Evolutionary conservation across 805 yeast genomes (phyloP), one percentile per base, ranked within the genome.

Genomic region (Barnettozyma salicaria): DNA sequence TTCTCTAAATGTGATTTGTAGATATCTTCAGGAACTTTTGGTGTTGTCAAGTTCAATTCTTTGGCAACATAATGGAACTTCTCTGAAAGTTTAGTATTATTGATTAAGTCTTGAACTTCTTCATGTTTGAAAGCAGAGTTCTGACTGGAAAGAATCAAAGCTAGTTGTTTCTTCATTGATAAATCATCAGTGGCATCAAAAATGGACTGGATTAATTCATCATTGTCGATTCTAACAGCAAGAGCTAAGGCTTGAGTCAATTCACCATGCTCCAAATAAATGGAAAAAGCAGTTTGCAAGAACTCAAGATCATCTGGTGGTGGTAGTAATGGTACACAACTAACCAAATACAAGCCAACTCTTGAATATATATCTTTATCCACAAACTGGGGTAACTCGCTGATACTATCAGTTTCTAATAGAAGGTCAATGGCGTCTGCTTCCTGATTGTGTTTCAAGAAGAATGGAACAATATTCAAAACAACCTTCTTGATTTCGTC

Each of bases 341-440:
- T 82, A 22, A 86, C 89, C 81, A 92, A 80, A 61, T 92, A 92
- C 45, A 85, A 76, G 56, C 98, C 89, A 23, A 90, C 97, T 57
- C 99, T 77, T 37, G 78, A 78, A 54, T 70, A 89, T 4, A 95
- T 85, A 55, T 79, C 72, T 40, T 78, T 80, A 58, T 92, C 97
- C 36, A 89, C 94, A 57, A 74, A 86, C 48, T 80, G 77, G 7
- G 92, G 80, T 46, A 92, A 68, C 55, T 79, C 76, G 52, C 85
- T 95, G 48, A 92, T 82, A 37, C 78, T 68, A 62, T 92, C 98
- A 39, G 92, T 76, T 62, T 92, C 98, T 41, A 88, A 68, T 45
- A 92, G 70, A 48, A 92, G 67, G 63, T 92, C 99, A 19, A 92
- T 95, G 2, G 98, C 98, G 57, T 92, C 99, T 16, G 96, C 96